Evolutionary conservation across 495 filamentous ascomycete genomes (phyloP).

Genomic region (Penicillium silybi): DNA sequence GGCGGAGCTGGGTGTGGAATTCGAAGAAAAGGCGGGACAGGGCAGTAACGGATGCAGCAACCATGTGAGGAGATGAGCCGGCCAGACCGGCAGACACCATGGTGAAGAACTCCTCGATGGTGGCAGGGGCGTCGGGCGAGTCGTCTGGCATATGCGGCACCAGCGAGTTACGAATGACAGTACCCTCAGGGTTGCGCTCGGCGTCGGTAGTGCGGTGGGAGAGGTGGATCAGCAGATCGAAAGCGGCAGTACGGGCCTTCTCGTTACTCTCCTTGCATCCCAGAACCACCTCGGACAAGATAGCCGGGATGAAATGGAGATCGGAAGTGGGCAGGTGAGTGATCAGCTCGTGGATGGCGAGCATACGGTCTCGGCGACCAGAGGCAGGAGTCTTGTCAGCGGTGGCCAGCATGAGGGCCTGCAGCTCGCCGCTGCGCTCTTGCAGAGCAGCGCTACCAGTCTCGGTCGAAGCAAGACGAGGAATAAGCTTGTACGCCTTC

Average conservation of each 20-base stretch:
- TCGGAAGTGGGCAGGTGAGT: conserved; percentile 68
- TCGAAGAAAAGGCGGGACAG: conserved; percentile 88
- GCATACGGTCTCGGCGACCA: conserved; percentile 76
- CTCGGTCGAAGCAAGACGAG: conserved; percentile 77
- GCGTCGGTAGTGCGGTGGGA: conserved; percentile 68
- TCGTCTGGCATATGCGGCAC: conserved; percentile 79
- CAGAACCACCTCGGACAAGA: conserved; percentile 90
- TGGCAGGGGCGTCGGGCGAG: conserved; percentile 70
- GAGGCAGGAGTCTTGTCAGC: conserved; percentile 79
- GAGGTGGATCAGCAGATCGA: conserved; percentile 86
- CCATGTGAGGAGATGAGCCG: conserved; percentile 88
- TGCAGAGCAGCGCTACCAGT: conserved; percentile 65
- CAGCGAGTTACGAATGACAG: conserved; percentile 74
- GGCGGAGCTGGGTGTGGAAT: conserved; percentile 59
- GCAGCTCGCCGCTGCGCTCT: conserved; percentile 70
- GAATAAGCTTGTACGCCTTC: conserved; percentile 97
- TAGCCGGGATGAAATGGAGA: conserved; percentile 86
- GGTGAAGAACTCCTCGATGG: conserved; percentile 91
- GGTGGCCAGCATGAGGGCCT: conserved; percentile 70
- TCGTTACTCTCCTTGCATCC: conserved; percentile 97
- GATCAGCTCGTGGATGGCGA: conserved; percentile 74
- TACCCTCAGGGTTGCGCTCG: conserved; percentile 54
- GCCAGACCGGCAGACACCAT: conserved; percentile 97
- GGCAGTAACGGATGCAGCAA: conserved; percentile 89
- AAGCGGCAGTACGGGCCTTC: conserved; percentile 80